Evolutionary conservation across 257 asterid species (phyloP).

Genomic region (Pogostemon cablin): DNA sequence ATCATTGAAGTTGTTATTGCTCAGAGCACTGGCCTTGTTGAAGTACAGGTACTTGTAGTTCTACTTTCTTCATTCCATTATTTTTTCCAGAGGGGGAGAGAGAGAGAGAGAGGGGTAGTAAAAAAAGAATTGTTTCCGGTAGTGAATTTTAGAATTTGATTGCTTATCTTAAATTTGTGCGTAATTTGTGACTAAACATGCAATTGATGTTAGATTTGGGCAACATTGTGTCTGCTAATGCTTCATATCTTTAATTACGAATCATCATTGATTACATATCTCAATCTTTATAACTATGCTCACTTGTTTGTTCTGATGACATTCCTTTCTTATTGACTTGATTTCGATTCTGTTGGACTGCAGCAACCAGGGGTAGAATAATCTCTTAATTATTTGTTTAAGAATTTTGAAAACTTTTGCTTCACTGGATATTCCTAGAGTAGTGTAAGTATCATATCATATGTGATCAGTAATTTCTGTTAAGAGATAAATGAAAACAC

Average conservation of each 20-base stretch:
- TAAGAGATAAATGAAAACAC: too few relatives aligned
- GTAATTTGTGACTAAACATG: background rate
- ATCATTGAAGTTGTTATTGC: conserved; percentile 70
- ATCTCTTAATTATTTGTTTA: too few relatives aligned
- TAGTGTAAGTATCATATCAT: too few relatives aligned
- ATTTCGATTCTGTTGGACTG: too few relatives aligned
- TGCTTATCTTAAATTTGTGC: background rate
- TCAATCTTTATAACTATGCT: too few relatives aligned
- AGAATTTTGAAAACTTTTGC: too few relatives aligned
- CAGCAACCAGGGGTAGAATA: too few relatives aligned
- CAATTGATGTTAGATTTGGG: conserved; percentile 2
- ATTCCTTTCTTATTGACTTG: too few relatives aligned
- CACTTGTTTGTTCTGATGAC: too few relatives aligned
- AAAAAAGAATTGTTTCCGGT: background rate
- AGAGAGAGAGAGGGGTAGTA: background rate
- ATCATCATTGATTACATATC: too few relatives aligned
- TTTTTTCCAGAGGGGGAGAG: background rate
- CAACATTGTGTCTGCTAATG: background rate
- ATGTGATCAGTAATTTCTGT: too few relatives aligned
- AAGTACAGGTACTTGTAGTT: conserved; percentile 55
- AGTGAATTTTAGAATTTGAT: conserved; percentile 10
- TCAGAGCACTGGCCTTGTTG: conserved; percentile 81
- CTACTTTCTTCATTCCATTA: background rate
- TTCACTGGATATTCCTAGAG: too few relatives aligned
- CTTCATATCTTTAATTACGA: background rate